A percentile compares a stretch with the other conserved stretches of the same genome.
phyloP scores from a whole-genome alignment of 805 yeast species.

The Candida sakaeoensis region DNA sequence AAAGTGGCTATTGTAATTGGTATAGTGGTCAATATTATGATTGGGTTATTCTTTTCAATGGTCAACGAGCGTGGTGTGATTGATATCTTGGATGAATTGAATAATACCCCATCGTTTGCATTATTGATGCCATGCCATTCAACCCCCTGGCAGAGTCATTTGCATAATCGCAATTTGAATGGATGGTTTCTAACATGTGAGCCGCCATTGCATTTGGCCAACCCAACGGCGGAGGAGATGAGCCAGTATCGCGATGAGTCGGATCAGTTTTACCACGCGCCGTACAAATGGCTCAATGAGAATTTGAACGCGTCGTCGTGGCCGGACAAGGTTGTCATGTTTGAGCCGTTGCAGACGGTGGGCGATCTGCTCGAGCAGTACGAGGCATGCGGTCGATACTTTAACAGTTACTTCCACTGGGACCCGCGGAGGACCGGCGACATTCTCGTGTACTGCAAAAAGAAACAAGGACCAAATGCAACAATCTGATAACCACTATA shows the following conservation, averaged over 20 bases:
- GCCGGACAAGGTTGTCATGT: constrained; percentile 54
- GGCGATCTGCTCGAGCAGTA: constrained; percentile 45
- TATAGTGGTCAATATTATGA: constrained; percentile 30
- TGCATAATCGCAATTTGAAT: constrained; percentile 49
- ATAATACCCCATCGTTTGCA: constrained; percentile 58
- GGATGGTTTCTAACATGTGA: constrained; percentile 87
- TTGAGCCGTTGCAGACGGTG: constrained; percentile 55
- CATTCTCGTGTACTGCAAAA: constrained; percentile 53
- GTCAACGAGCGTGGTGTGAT: constrained; percentile 86
- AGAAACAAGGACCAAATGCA: neutral
- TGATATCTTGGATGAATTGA: constrained; percentile 54
- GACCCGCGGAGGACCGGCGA: constrained; percentile 79
- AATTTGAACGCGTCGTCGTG: too few relatives aligned
- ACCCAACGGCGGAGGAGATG: constrained; percentile 21
- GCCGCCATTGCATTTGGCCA: constrained; percentile 63
- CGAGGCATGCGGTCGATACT: constrained; percentile 49
- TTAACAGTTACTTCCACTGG: constrained; percentile 84
- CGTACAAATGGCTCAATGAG: constrained; percentile 46
- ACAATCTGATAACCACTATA: neutral
- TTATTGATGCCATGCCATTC: constrained; percentile 96
- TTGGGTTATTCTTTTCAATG: constrained; percentile 53
- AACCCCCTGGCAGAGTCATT: constrained; percentile 87
- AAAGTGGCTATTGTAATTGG: constrained; percentile 12
- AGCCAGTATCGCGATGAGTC: constrained; percentile 75
- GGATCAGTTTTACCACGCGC: constrained; percentile 73